phyloP scores from a whole-genome alignment of 768 basidiomycete genomes.

The Rhizopogon rudus region DNA sequence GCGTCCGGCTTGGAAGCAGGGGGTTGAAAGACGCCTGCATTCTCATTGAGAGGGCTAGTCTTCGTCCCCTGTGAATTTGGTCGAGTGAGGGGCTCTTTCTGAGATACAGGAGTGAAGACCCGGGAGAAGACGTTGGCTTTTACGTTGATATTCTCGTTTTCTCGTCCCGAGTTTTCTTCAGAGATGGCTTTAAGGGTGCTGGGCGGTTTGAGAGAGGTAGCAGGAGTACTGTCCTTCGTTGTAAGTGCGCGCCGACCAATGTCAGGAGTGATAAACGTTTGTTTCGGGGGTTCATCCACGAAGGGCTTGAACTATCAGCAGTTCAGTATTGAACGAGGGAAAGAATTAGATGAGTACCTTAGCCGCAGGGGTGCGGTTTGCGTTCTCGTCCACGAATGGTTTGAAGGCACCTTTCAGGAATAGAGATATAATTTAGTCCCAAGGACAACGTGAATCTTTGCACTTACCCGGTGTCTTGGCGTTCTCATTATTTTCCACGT shows the following conservation, averaged over 20 bases:
- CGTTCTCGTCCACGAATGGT: slow-evolving; percentile 67
- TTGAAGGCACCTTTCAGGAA: slow-evolving; percentile 36
- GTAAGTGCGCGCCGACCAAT: slow-evolving; percentile 36
- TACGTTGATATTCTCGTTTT: background rate
- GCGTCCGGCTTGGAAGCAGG: slow-evolving; percentile 10
- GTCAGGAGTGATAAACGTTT: slow-evolving; percentile 31
- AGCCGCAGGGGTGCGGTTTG: slow-evolving; percentile 23
- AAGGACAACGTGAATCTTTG: slow-evolving; percentile 3
- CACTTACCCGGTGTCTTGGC: slow-evolving; percentile 34
- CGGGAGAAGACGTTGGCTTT: slow-evolving; percentile 47
- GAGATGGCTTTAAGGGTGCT: slow-evolving; percentile 28
- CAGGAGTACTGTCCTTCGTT: slow-evolving; percentile 23
- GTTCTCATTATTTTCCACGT: slow-evolving; percentile 21
- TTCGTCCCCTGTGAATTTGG: slow-evolving; percentile 15
- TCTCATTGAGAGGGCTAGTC: slow-evolving; percentile 12
- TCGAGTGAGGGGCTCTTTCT: slow-evolving; percentile 28
- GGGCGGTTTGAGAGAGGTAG: slow-evolving; percentile 12
- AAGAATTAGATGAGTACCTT: slow-evolving; percentile 8
- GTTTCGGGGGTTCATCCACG: slow-evolving; percentile 47
- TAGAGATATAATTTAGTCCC: slow-evolving; percentile 13
- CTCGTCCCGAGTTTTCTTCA: slow-evolving; percentile 27
- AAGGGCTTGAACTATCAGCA: slow-evolving; percentile 59
- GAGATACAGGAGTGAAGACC: slow-evolving; percentile 58
- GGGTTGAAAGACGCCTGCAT: slow-evolving; percentile 4
- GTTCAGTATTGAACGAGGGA: slow-evolving; percentile 6